Conservation (phyloP, 169 alveolate species). For the Eimeria necatrix region DNA sequence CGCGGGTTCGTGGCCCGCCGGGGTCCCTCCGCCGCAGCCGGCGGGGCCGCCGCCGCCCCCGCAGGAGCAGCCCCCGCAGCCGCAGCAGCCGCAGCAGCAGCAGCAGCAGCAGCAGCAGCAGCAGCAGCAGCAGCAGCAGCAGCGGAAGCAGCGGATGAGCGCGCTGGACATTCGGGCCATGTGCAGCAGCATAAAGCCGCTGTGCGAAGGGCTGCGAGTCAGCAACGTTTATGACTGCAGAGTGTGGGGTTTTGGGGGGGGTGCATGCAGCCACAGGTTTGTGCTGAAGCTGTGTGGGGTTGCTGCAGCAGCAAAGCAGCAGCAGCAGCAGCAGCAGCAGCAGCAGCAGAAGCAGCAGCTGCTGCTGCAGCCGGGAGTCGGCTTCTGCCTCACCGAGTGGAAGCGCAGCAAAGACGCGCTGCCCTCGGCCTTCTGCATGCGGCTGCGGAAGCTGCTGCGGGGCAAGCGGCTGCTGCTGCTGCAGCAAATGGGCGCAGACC, state of each 20-base stretch:
- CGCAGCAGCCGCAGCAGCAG: constrained; percentile 34
- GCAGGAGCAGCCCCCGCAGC: background rate
- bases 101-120: constrained; percentile 51
- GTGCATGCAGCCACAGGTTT: constrained; percentile 67
- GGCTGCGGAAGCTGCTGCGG: constrained; percentile 81
- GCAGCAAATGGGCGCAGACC: constrained; percentile 85
- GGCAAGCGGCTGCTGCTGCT: constrained; percentile 77
- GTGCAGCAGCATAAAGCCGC: constrained; percentile 78
- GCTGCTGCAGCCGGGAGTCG: constrained; percentile 84
- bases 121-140: constrained; percentile 25
- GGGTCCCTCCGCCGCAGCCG: background rate
- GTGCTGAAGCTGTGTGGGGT: constrained; percentile 73
- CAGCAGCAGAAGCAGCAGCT: constrained; percentile 66
- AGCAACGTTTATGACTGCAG: constrained; percentile 84
- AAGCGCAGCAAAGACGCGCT: constrained; percentile 82
- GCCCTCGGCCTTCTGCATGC: constrained; percentile 86
- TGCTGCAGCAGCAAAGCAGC: constrained; percentile 4
- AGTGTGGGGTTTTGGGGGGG: constrained; percentile 25
- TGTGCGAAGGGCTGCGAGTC: constrained; percentile 79
- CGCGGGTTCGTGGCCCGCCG: background rate
- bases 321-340: background rate
- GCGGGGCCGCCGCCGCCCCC: background rate
- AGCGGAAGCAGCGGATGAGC: constrained; percentile 83
- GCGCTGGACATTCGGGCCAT: constrained; percentile 86
- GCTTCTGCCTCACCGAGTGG: constrained; percentile 83